Evolutionary conservation across 176 grass and related monocot genomes (phyloP).

Genomic region (Panicum miliaceum): DNA sequence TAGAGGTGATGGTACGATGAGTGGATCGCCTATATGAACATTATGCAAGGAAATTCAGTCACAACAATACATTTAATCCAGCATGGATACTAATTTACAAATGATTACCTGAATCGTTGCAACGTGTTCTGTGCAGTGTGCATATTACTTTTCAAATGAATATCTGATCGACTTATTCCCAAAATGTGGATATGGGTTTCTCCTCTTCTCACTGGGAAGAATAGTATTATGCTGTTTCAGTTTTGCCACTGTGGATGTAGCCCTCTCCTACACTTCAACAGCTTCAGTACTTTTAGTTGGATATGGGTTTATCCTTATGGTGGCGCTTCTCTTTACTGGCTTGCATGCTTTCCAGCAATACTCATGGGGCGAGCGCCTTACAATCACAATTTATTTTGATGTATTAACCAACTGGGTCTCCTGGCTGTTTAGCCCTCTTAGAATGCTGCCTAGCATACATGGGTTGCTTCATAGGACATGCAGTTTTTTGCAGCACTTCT

Average conservation of each 20-base stretch:
- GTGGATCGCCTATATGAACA: too few relatives aligned
- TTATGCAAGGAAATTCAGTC: too few relatives aligned
- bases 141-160: too few relatives aligned
- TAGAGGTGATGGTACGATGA: too few relatives aligned
- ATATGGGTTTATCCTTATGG: conserved; percentile 29
- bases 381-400: conserved; percentile 22
- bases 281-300: conserved; percentile 28
- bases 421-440: conserved; percentile 30
- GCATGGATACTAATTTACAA: too few relatives aligned
- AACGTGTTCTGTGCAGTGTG: too few relatives aligned
- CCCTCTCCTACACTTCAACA: conserved; percentile 17
- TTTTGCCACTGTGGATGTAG: conserved; percentile 20
- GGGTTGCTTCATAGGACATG: conserved; percentile 15
- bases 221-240: conserved; percentile 22
- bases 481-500: conserved; percentile 23
- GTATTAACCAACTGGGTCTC: not conserved
- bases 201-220: conserved; percentile 47
- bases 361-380: conserved; percentile 13
- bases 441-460: conserved; percentile 36
- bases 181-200: too few relatives aligned
- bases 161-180: too few relatives aligned
- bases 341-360: conserved; percentile 26
- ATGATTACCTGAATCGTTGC: too few relatives aligned
- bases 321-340: conserved; percentile 7
- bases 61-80: too few relatives aligned